phyloP scores from a whole-genome alignment of 148 eudicot genomes.

The Cornus kousa region DNA sequence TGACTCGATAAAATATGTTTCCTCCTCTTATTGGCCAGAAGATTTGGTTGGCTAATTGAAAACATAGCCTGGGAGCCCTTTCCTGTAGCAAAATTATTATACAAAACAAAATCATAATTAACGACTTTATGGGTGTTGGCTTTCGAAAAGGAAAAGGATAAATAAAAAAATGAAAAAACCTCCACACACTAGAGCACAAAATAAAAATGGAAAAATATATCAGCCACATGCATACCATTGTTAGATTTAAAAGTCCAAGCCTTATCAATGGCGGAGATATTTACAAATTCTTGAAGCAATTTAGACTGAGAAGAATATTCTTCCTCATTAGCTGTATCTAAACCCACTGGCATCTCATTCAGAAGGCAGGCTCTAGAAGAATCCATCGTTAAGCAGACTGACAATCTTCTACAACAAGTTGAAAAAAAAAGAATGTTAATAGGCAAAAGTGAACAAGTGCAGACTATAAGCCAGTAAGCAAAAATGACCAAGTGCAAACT shows the following conservation, averaged over 20 bases:
- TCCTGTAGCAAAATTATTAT: slow-evolving; percentile 36
- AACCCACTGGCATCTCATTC: slow-evolving; percentile 40
- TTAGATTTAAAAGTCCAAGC: slow-evolving; percentile 73
- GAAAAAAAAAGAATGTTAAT: background rate
- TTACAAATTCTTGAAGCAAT: slow-evolving; percentile 54
- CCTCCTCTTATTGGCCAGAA: slow-evolving; percentile 74
- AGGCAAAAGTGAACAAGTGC: background rate
- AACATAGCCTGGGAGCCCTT: slow-evolving; percentile 64
- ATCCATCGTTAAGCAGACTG: slow-evolving; percentile 46
- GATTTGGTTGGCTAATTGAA: slow-evolving; percentile 68
- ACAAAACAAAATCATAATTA: background rate
- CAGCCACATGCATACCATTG: slow-evolving; percentile 31
- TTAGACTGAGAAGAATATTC: slow-evolving; percentile 69
- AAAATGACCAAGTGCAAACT: background rate
- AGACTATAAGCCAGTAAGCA: background rate
- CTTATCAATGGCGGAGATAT: slow-evolving; percentile 55
- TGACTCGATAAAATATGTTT: slow-evolving; percentile 54
- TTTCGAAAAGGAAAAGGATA: background rate
- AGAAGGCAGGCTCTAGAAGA: slow-evolving; percentile 31
- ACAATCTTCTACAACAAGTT: slow-evolving; percentile 12
- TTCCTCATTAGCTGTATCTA: slow-evolving; percentile 47
- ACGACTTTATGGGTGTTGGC: background rate
- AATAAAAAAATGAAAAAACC: background rate
- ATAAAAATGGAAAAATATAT: background rate
- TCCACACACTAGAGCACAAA: background rate